Evolutionary conservation across 1,284 basidiomycete species (phyloP).

Genomic region (Ceratorhiza oryzae-sativae): DNA sequence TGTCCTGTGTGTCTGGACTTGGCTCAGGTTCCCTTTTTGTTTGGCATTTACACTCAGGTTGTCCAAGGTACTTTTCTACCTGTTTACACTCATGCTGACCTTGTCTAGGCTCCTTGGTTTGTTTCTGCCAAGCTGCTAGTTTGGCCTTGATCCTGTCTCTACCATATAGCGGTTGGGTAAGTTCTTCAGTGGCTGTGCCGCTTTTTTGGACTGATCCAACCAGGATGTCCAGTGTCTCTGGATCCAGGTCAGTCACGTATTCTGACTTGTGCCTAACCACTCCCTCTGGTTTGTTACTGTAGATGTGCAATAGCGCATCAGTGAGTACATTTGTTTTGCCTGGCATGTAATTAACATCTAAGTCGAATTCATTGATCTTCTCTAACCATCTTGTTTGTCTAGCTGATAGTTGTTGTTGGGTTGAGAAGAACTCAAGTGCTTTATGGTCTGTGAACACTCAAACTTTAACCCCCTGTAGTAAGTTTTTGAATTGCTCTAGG

Average conservation of each 20-base stretch:
- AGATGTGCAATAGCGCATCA: conserved; percentile 53
- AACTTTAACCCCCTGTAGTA: neutral
- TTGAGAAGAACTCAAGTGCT: conserved; percentile 48
- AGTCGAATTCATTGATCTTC: conserved; percentile 50
- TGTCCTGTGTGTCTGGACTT: no score
- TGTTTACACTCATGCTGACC: no score
- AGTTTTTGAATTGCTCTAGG: neutral
- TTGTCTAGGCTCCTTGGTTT: no score
- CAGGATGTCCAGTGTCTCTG: neutral
- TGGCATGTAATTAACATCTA: conserved; percentile 44
- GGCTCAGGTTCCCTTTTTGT: no score
- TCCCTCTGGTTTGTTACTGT: conserved; percentile 48
- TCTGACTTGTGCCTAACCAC: conserved; percentile 46
- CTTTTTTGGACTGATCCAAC: neutral
- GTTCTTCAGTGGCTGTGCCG: conserved; percentile 41
- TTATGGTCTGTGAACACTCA: conserved; percentile 51
- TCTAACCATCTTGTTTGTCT: conserved; percentile 53
- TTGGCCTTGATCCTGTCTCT: no score
- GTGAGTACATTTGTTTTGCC: conserved; percentile 48
- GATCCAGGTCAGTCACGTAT: conserved; percentile 43
- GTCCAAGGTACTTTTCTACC: conserved; percentile 38
- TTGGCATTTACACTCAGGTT: no score
- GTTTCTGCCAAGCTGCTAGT: no score
- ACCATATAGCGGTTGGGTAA: no score
- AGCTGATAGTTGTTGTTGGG: conserved; percentile 49